Conservation (phyloP, 2,329 filamentous ascomycete species). For the Drechslerella coelobrocha region DNA sequence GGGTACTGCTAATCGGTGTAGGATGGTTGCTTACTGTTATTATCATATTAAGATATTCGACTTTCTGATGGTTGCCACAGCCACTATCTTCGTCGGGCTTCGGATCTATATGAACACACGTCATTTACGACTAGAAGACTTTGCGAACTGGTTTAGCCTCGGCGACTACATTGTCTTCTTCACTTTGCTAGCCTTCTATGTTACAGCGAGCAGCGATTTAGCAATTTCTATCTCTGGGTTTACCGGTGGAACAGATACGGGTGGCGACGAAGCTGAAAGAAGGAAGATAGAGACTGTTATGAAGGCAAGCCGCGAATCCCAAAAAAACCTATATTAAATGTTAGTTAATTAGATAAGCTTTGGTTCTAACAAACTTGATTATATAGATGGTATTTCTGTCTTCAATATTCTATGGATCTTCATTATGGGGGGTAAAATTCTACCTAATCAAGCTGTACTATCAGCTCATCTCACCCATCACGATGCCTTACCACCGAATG, state of each 20-base stretch:
- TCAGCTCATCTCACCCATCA: constrained; percentile 15
- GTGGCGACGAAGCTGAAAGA: too few species aligned
- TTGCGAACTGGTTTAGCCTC: not conserved
- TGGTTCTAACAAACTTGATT: too few species aligned
- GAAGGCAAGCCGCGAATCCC: not conserved
- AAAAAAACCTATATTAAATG: not conserved
- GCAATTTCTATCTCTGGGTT: constrained; percentile 19
- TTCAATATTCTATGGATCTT: constrained; percentile 6
- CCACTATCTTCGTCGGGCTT: constrained; percentile 20
- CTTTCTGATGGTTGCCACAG: constrained; percentile 16
- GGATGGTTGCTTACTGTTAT: too few species aligned
- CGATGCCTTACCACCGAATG: constrained; percentile 31
- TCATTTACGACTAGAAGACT: constrained; percentile 3
- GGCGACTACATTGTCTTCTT: constrained; percentile 25
- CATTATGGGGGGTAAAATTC: constrained; percentile 36
- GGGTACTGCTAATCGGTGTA: too few species aligned
- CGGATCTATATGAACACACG: constrained; percentile 29
- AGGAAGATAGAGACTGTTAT: constrained; percentile 16
- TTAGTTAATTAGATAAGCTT: too few species aligned
- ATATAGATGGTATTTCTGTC: constrained; percentile 23
- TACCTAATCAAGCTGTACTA: constrained; percentile 27
- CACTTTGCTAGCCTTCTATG: constrained; percentile 7
- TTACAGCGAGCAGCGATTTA: constrained; percentile 19
- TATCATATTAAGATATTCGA: too few species aligned
- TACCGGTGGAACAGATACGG: too few species aligned